These are phyloP conservation scores for Lactuca saligna DNA, from an alignment of 129 eudicot species.

Conservation along the genomic window DNA sequence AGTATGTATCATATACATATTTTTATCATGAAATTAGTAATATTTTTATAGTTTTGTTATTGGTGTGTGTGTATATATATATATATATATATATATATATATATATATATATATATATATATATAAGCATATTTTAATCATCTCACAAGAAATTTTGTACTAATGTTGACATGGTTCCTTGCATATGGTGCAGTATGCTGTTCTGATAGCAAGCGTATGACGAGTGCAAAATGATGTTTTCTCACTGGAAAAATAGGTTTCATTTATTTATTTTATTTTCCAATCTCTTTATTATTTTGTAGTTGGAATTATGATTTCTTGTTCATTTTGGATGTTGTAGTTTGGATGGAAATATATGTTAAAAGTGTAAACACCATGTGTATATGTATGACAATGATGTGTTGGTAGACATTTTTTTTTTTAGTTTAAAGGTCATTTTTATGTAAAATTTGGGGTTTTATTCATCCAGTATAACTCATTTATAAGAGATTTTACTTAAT, in stretches of 20 bases:
- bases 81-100: too few relatives aligned
- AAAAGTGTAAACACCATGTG: constrained; percentile 6
- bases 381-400: background rate
- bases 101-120: too few relatives aligned
- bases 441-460: background rate
- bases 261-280: background rate
- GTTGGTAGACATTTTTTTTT: background rate
- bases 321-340: constrained; percentile 24
- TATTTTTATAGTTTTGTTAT: background rate
- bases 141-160: background rate
- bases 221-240: constrained; percentile 21
- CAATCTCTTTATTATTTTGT: constrained; percentile 11
- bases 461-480: background rate
- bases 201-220: background rate
- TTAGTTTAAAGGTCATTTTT: background rate
- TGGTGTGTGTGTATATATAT: too few relatives aligned
- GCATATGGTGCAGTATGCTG: constrained; percentile 19
- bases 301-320: constrained; percentile 25
- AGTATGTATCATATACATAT: background rate
- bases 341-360: constrained; percentile 21
- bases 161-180: background rate
- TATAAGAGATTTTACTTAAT: background rate
- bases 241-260: constrained; percentile 4
- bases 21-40: background rate
- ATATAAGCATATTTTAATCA: background rate